Evolutionary conservation across 257 asterid species (phyloP).

Genomic region (Rhazya stricta): DNA sequence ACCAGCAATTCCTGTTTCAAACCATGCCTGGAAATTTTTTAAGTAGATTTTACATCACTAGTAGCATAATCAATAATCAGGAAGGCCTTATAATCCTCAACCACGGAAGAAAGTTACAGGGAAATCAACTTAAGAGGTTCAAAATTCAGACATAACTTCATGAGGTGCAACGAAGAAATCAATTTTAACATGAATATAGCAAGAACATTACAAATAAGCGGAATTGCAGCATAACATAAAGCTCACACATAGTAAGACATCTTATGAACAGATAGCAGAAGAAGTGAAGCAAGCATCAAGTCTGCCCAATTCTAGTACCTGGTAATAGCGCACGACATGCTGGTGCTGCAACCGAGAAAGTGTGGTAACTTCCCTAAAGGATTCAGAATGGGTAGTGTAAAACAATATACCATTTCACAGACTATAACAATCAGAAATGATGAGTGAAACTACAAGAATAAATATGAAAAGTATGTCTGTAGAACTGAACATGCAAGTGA

Average conservation of each 20-base stretch:
- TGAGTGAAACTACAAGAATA: not conserved
- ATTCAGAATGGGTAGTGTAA: not conserved
- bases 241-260: slow-evolving; percentile 1
- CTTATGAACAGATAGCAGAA: slow-evolving; percentile 6
- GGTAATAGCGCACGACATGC: slow-evolving; percentile 95
- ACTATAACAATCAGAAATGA: not conserved
- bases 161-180: not conserved
- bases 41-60: slow-evolving; percentile 18
- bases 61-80: slow-evolving; percentile 3
- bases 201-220: not conserved
- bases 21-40: slow-evolving; percentile 83
- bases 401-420: not conserved
- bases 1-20: slow-evolving; percentile 76
- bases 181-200: not conserved
- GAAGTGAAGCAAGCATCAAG: slow-evolving; percentile 11
- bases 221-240: not conserved
- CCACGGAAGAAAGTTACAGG: not conserved
- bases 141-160: not conserved
- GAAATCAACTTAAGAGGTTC: not conserved
- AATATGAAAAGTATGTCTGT: not conserved
- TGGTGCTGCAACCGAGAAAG: slow-evolving; percentile 95
- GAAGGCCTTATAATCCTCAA: not conserved
- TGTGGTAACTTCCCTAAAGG: slow-evolving; percentile 85
- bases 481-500: not conserved
- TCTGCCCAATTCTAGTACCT: slow-evolving; percentile 43